These are phyloP conservation scores for Suillus clintonianus DNA, from an alignment of 768 basidiomycete genomes.

Conservation along the genomic window DNA sequence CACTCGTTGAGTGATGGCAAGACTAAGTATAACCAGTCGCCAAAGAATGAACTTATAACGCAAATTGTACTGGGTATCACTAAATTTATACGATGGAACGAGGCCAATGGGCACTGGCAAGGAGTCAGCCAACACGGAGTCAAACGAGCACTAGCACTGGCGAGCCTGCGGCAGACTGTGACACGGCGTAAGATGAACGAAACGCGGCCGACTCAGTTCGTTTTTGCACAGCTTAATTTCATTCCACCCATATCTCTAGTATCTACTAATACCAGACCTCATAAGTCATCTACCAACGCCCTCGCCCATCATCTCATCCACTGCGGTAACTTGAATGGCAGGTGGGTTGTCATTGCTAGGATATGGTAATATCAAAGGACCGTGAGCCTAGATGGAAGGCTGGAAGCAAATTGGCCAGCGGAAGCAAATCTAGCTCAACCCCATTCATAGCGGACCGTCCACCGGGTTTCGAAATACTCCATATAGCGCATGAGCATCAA, in stretches of 20 bases:
- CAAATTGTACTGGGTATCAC: neutral
- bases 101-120: neutral
- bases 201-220: neutral
- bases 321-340: no score
- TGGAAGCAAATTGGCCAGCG: neutral
- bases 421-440: neutral
- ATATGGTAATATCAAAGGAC: neutral
- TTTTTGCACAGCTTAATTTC: neutral
- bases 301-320: no score
- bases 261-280: neutral
- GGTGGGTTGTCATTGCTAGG: neutral
- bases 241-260: neutral
- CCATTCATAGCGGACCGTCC: neutral
- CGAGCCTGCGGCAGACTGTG: neutral
- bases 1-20: neutral
- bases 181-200: neutral
- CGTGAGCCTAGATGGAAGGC: neutral
- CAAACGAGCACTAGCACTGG: conserved; percentile 1
- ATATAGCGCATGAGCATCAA: neutral
- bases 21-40: neutral
- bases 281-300: neutral
- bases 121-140: neutral
- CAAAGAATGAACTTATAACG: neutral
- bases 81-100: neutral
- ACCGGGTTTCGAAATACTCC: neutral